Base-by-base conservation (phyloP, 208 protist genomes). In the Leptomonas seymouri region DNA sequence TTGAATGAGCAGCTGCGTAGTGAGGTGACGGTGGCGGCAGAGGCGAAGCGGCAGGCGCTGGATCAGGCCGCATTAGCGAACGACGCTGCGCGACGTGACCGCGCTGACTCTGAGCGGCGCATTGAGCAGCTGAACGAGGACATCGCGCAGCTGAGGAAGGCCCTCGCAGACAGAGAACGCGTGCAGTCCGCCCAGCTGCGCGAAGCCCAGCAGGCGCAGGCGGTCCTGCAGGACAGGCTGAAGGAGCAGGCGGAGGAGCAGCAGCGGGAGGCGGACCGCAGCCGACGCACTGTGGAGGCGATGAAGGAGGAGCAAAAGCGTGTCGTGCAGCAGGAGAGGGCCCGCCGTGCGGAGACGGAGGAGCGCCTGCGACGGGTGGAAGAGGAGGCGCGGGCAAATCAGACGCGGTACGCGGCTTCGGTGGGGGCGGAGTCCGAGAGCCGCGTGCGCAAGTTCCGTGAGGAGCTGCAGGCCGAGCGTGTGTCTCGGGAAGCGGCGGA, bases 1-100 rank as follows among this genome's bases (percentile, higher is more conserved):
- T 70, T 90, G 21, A 87, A 77, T 60, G 67, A 75, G 23, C 71
- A 84, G 72, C 49, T 90, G 20, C 81, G 78, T 12, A 50, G 51
- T 27, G 85, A 85, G 55, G 58, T 78, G 41, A 60, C 68, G 45
- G 44, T 25, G 36, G 67, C 60, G 15, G 68, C 54, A 28, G 68
- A 74, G 36, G 80, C 81, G 25, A 27, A 54, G 39, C 74, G 71
- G 46, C 67, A 80, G 50, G 51, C 69, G 12, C 21, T 65, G 25
- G 81, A 85, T 3, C 62, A 76, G 50, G 53, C 80, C 0, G 36
- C 67, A 2, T 28, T 30, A 16, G 67, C 57, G 1, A 46, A 62
- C 30, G 70, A 81, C 2, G 60, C 48, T n/a, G 39, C 46, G 12
- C 69, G 66, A n/a, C 71, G 68, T 16, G 46, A 60, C 25, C 54